A percentile compares a stretch with the other conserved stretches of the same genome.
Conservation (phyloP, 2,329 filamentous ascomycete species). For the Apiospora koreana region DNA sequence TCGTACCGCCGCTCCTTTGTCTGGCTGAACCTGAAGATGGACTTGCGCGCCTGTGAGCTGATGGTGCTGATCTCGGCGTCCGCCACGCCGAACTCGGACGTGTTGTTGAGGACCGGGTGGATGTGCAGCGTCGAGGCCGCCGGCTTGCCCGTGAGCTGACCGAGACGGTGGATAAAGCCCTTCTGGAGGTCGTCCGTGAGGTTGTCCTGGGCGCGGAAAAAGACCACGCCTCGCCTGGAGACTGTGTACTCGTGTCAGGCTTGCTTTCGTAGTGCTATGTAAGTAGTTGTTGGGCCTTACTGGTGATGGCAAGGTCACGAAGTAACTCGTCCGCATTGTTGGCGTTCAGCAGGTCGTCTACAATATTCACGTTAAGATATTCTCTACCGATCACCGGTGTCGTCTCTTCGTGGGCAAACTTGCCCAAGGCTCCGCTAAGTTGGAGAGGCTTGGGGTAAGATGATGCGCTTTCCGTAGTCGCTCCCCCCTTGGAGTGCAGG, state of each 20-base stretch:
- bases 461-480: background rate
- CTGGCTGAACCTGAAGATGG: conserved; percentile 33
- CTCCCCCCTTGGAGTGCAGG: background rate
- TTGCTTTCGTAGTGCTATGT: too few relatives aligned
- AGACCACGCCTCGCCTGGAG: conserved; percentile 64
- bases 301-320: conserved; percentile 61
- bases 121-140: conserved; percentile 59
- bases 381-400: conserved; percentile 59
- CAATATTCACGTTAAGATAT: conserved; percentile 50
- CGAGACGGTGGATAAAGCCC: conserved; percentile 57
- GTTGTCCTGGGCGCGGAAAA: conserved; percentile 62
- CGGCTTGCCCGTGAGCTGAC: conserved; percentile 61
- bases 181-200: conserved; percentile 62
- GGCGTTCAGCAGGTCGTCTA: conserved; percentile 47
- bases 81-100: conserved; percentile 50
- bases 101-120: conserved; percentile 56
- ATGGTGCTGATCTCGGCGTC: conserved; percentile 63
- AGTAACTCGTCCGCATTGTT: conserved; percentile 55
- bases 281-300: conserved; percentile 39
- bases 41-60: conserved; percentile 49
- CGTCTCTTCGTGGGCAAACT: conserved; percentile 47
- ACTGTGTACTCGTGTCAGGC: conserved; percentile 39
- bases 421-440: conserved; percentile 40
- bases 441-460: conserved; percentile 29
- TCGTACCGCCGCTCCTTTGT: conserved; percentile 35